These are phyloP conservation scores for Iris macrosiphon DNA, from an alignment of 106 monocot genomes.

Conservation along the genomic window DNA sequence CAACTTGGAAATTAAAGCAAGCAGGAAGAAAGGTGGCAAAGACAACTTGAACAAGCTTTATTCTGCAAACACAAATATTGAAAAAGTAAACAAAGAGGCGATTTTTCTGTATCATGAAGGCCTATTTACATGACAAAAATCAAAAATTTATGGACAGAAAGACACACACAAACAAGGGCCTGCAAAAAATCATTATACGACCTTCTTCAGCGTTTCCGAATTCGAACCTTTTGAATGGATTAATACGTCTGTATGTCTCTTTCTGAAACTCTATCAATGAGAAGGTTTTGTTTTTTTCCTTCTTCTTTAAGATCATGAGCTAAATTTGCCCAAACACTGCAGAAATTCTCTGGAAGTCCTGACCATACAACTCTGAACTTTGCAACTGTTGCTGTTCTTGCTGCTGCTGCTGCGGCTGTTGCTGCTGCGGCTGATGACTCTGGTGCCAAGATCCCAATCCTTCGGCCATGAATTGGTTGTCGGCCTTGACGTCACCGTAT, in stretches of 20 bases:
- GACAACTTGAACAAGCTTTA: conserved; percentile 16
- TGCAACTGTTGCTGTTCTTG: conserved; percentile 33
- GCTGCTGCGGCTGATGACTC: conserved; percentile 22
- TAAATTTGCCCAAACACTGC: conserved; percentile 62
- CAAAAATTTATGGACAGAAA: conserved; percentile 18
- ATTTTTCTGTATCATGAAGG: conserved; percentile 11
- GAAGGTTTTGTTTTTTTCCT: too few relatives aligned
- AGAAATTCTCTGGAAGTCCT: conserved; percentile 65
- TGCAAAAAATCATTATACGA: conserved; percentile 4
- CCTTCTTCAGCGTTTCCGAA: not conserved
- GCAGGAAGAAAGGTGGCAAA: conserved; percentile 1
- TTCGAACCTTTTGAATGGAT: too few relatives aligned
- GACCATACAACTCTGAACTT: conserved; percentile 41
- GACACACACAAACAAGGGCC: conserved; percentile 7
- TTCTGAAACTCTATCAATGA: conserved; percentile 3
- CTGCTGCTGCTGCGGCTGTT: conserved; percentile 30
- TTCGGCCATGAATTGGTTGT: conserved; percentile 41
- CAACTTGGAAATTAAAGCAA: not conserved
- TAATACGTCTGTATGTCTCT: not conserved
- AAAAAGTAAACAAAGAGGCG: conserved; percentile 2
- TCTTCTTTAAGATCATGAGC: too few relatives aligned
- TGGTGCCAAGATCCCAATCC: conserved; percentile 34
- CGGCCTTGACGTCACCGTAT: conserved; percentile 28
- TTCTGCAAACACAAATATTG: conserved; percentile 6
- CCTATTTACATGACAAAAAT: conserved; percentile 25